Evolutionary conservation across 2,329 filamentous ascomycete genomes (phyloP), one percentile per base, ranked within the genome.

Genomic region (Torrubiellomyces zombiae): DNA sequence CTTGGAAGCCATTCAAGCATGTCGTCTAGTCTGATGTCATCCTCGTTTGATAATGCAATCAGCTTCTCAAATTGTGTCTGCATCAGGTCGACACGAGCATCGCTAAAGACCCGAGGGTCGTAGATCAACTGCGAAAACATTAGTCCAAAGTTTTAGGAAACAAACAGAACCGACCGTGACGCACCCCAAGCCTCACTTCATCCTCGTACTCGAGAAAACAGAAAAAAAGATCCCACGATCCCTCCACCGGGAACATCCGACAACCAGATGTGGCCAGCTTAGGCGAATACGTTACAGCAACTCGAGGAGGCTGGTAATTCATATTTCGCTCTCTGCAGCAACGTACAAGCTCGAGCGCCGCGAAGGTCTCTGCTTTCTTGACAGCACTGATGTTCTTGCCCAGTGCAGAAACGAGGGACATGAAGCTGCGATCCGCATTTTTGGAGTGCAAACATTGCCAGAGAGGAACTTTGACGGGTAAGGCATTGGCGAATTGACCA

Each of bases 401-500:
- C 14, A 33, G 24, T 4, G 28, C 28, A 5, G 28, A 22, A 9
- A 33, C 31, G 9, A 33, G 26, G 7, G 25, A 24, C 19, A 17
- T 21, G 26, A 32, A 30, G 5, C 13, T 19, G 4, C 21, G 22
- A 9, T 28, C 28, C 3, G 26, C 9, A 9, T 23, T n/a, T n/a
- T n/a, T n/a, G n/a, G n/a, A 15, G 10, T 18, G 9, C 7, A 31
- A 21, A 12, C 21, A 20, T 12, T 31, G 16, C 31, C 31, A 33
- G 6, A 33, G 14, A 9, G 31, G 28, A 12, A 33, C n/a, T 16
- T 24, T 28, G 4, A 33, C 31, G 4, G 31, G 31, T 10, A 33
- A 28, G 9, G 28, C 26, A 17, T 33, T 33, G 28, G 31, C 31
- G 20, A 33, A 33, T 12, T 33, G 31, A 4, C 31, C 31, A 18